A percentile compares a stretch with the other conserved stretches of the same genome.
Conservation (phyloP, 306 rosid genomes). For the Cajanus cajan region DNA sequence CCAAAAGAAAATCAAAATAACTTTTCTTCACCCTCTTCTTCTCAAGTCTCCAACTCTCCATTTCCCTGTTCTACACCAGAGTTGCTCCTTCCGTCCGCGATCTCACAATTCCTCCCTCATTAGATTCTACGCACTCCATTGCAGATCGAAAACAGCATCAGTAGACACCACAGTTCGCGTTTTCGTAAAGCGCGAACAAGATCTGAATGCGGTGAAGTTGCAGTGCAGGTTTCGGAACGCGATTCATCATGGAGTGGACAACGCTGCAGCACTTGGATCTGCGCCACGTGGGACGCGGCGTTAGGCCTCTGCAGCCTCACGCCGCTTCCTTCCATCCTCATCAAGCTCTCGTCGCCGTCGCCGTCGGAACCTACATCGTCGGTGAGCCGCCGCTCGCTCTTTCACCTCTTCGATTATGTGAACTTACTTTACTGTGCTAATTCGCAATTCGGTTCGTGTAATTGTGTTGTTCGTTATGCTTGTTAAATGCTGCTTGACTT, state of each 20-base stretch:
- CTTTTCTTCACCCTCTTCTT: not conserved
- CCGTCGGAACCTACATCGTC: slow-evolving; percentile 82
- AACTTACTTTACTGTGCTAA: not conserved
- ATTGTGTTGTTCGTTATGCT: not conserved
- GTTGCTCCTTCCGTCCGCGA: not conserved
- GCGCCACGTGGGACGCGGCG: slow-evolving; percentile 79
- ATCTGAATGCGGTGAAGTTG: slow-evolving; percentile 34
- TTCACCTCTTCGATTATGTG: not conserved
- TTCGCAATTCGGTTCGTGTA: not conserved
- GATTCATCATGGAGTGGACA: slow-evolving; percentile 79
- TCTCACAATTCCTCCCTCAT: not conserved
- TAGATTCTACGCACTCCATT: not conserved
- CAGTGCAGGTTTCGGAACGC: not conserved
- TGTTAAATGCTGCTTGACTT: not conserved
- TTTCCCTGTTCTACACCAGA: not conserved
- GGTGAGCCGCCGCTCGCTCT: slow-evolving; percentile 46
- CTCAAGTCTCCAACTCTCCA: not conserved
- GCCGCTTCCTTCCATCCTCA: slow-evolving; percentile 85
- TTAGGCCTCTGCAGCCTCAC: slow-evolving; percentile 79
- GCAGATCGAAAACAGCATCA: not conserved
- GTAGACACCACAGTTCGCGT: not conserved
- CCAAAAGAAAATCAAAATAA: not conserved
- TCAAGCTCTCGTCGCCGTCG: slow-evolving; percentile 89
- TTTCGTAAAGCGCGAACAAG: not conserved
- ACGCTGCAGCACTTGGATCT: slow-evolving; percentile 98